These are phyloP conservation scores for Penicillium sp. DNA, from an alignment of 2,329 filamentous ascomycete genomes.

Conservation along the genomic window DNA sequence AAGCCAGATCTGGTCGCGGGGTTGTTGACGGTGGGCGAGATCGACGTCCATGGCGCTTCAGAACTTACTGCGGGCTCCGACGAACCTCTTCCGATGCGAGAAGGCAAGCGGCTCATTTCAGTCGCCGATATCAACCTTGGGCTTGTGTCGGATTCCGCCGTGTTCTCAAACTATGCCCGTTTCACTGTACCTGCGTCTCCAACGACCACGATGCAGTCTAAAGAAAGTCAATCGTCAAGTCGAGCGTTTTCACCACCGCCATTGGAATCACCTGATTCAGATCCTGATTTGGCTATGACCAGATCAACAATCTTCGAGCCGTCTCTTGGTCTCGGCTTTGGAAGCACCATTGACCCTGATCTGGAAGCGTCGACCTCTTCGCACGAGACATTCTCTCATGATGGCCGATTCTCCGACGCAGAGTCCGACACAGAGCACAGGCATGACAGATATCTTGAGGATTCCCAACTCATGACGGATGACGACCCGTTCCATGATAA, in stretches of 20 bases:
- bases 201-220: constrained; percentile 37
- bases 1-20: constrained; percentile 41
- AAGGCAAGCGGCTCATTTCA: constrained; percentile 49
- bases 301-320: constrained; percentile 43
- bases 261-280: constrained; percentile 27
- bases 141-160: constrained; percentile 51
- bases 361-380: constrained; percentile 32
- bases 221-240: constrained; percentile 33
- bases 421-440: constrained; percentile 39
- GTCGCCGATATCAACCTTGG: constrained; percentile 49
- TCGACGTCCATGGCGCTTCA: constrained; percentile 38
- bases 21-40: constrained; percentile 38
- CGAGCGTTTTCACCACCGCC: constrained; percentile 32
- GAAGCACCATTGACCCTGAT: not conserved
- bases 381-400: constrained; percentile 31
- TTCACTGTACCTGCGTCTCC: constrained; percentile 39
- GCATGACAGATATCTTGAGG: constrained; percentile 28
- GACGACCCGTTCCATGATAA: constrained; percentile 40
- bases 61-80: constrained; percentile 19
- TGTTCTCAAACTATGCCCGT: constrained; percentile 50
- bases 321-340: constrained; percentile 15
- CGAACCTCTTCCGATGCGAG: constrained; percentile 28
- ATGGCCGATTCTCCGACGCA: constrained; percentile 47
- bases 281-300: constrained; percentile 36
- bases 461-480: constrained; percentile 30